A percentile compares a stretch with the other conserved stretches of the same genome.
phyloP scores from a whole-genome alignment of 805 yeast species.

The Candida namnaoensis region DNA sequence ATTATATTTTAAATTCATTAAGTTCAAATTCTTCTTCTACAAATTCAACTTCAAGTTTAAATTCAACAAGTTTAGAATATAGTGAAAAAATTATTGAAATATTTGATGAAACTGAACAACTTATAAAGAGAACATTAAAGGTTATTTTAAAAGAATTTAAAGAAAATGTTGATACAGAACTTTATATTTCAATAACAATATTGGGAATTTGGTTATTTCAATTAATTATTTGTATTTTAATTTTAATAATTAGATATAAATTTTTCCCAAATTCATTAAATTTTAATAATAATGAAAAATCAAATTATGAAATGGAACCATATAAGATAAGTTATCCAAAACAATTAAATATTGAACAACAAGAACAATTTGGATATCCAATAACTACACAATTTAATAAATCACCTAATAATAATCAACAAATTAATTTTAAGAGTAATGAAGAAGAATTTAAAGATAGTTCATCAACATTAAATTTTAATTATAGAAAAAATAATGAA shows the following conservation, averaged over 20 bases:
- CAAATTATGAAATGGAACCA: background rate
- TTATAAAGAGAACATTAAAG: constrained; percentile 16
- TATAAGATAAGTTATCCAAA: constrained; percentile 11
- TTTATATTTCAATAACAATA: constrained; percentile 35
- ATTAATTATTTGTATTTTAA: background rate
- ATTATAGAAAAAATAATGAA: too few relatives aligned
- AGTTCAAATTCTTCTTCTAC: background rate
- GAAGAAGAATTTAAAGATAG: too few relatives aligned
- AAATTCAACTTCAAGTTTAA: background rate
- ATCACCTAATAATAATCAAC: too few relatives aligned
- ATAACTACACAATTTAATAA: background rate
- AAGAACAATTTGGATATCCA: constrained; percentile 12
- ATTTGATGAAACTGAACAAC: constrained; percentile 12
- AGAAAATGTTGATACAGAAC: constrained; percentile 32
- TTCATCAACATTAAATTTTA: too few relatives aligned
- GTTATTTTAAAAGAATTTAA: constrained; percentile 24
- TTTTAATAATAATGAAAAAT: background rate
- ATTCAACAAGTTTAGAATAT: background rate
- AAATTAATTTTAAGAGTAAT: too few relatives aligned
- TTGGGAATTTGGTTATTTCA: constrained; percentile 41
- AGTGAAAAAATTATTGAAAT: background rate
- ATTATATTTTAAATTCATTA: constrained; percentile 18
- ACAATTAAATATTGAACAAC: constrained; percentile 9
- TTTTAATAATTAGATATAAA: background rate
- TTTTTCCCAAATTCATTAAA: background rate